Base-by-base conservation (phyloP, 2,329 filamentous ascomycete species). In the Xylariaceae sp. region DNA sequence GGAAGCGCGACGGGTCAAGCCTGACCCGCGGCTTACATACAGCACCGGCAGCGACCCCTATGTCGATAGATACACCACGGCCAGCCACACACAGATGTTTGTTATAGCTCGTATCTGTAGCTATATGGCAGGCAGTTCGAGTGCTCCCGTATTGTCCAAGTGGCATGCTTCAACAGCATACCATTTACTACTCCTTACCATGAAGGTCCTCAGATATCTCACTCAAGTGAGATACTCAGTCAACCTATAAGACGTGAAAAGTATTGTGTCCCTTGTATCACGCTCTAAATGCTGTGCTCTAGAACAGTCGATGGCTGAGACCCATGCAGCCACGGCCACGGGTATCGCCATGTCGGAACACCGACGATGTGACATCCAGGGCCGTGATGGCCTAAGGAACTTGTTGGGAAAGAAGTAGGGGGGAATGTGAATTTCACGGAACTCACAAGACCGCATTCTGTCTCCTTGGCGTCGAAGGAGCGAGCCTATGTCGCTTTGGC, bases 291-390 rank as follows among this genome's bases (percentile, higher is more conserved):
- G 18, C 47, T 35, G 17, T 45, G 56, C 49, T 63, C 61, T 59
- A 61, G 61, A 63, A 55, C 59, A 55, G 56, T 48, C 59, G 30
- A 56, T 61, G 44, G 56, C 61, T 59, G 47, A 55, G 34, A 41
- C 48, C 53, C n/a, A 54, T 52, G 52, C 57, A 56, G 9, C 37
- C 37, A 9, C 2, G 37, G 52, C 57, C 60, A 54, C 54, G 48
- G 49, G 17, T n/a, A 52, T 30, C 47, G 47, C 45, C 39, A 54
- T 35, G 47, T 55, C 18, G 34, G 50, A 50, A 30, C 17, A 17
- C 48, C 15, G 48, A 10, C 15, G 9, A 10, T 10, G 48, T 10
- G 23, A 13, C 13, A 50, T 30, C 18, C 18, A 17, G 48, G 48
- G 9, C 18, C 17, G n/a, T 15, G 47, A 51, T 37, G 7, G 15